These are phyloP conservation scores for Apiotrichum domesticum DNA, from an alignment of 1,284 basidiomycete genomes.

Conservation along the genomic window DNA sequence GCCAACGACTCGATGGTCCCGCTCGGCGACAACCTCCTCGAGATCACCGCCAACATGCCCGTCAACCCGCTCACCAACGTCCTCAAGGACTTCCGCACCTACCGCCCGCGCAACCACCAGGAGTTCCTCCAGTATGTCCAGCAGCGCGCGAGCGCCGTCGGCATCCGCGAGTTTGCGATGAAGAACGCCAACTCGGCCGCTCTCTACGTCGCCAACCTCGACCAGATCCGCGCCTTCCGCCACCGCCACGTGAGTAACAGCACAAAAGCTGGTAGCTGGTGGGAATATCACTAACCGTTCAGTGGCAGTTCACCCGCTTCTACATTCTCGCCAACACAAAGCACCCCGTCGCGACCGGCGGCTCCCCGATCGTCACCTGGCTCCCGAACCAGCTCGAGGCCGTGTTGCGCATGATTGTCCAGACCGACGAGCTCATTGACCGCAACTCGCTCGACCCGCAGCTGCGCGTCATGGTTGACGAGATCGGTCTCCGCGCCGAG, in stretches of 20 bases:
- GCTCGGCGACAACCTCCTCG: slow-evolving; percentile 21
- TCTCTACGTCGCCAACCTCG: slow-evolving; percentile 16
- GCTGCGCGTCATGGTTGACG: slow-evolving; percentile 14
- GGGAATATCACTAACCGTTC: no score
- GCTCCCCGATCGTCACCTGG: slow-evolving; percentile 17
- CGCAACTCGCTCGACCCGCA: slow-evolving; percentile 10
- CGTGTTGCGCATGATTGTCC: slow-evolving; percentile 11
- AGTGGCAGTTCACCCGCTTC: slow-evolving; percentile 11
- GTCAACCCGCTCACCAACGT: slow-evolving; percentile 19
- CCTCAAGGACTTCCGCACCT: slow-evolving; percentile 19
- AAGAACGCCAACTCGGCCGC: slow-evolving; percentile 13
- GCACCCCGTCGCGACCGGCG: slow-evolving; percentile 19
- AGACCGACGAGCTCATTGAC: slow-evolving; percentile 12
- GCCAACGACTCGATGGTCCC: slow-evolving; percentile 23
- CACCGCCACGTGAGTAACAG: slow-evolving; percentile 16
- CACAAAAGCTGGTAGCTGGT: background rate
- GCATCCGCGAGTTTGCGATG: slow-evolving; percentile 14
- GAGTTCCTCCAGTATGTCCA: slow-evolving; percentile 18
- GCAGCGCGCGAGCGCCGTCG: slow-evolving; percentile 13
- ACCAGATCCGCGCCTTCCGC: slow-evolving; percentile 21
- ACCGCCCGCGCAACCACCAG: slow-evolving; percentile 21
- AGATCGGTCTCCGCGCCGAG: slow-evolving; percentile 16
- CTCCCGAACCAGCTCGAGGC: slow-evolving; percentile 20
- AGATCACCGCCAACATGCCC: slow-evolving; percentile 16
- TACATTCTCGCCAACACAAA: slow-evolving; percentile 13